A percentile compares a stretch with the other conserved stretches of the same genome.
phyloP scores from a whole-genome alignment of 129 eudicot species.

The carrot (Daucus carota) region DH1_v3.0 NC_030385.2:30346001-30346500 shows the following conservation, averaged over 20 bases:
- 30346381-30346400: background rate
- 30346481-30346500: background rate
- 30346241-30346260: too few relatives aligned
- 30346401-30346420: background rate
- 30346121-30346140: background rate
- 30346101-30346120: constrained; percentile 46
- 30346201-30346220: background rate
- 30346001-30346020: background rate
- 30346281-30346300: too few relatives aligned
- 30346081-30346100: constrained; percentile 53
- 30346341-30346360: too few relatives aligned
- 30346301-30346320: too few relatives aligned
- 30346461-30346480: too few relatives aligned
- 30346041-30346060: constrained; percentile 13
- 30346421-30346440: background rate
- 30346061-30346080: constrained; percentile 48
- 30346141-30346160: too few relatives aligned
- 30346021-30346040: background rate
- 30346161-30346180: background rate
- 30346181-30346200: background rate
- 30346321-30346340: too few relatives aligned
- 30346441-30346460: background rate
- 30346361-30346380: too few relatives aligned
- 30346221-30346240: too few relatives aligned
- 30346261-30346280: too few relatives aligned